Evolutionary conservation across 2,329 filamentous ascomycete species (phyloP), one percentile per base, ranked within the genome.

Genomic region (Aspergillus latus): DNA sequence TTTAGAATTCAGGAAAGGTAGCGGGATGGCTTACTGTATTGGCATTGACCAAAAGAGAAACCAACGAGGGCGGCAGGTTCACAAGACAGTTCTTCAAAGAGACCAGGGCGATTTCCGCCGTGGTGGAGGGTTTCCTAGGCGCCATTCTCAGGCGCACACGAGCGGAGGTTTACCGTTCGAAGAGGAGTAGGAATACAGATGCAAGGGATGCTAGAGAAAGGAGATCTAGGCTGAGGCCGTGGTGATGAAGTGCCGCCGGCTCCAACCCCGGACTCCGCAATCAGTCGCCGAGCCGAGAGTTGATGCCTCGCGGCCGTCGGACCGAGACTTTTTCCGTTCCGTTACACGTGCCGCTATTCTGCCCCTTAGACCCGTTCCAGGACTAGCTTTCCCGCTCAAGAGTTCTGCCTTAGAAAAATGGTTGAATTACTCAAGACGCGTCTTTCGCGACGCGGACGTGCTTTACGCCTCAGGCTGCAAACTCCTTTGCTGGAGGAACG

Each of bases 51-150:
- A 99, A 84, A 52, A 96, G 76, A 36, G 90, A 88, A 55, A 95
- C 92, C 55, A 99, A 80, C 28, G 90, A 88, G 3, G 89, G 77
- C 47, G 94, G 94, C 49, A 99, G 83, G 76, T 97, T 97, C 72
- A 96, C 90, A 51, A 99, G 82, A 76, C 94, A 99, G 74, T 88
- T 97, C 80, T 96, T 95, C 58, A 97, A 82, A 64, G 92, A 90
- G 47, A 91, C 85, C 59, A 97, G 82, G 53, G 88, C 88, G 63
- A 97, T 83, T 77, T 96, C 92, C 57, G 91, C 92, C 59, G 88
- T 82, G 34, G 87, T 87, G 42, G 89, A 69, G 39, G 79, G 72
- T 71, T 80, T 81, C 67, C 76, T 80, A 58, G 73, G 72, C 55
- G 73, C 73, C 75, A 77, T 78, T 59, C 36, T 62, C 58, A 62